Evolutionary conservation across 2,329 filamentous ascomycete genomes (phyloP).

Genomic region (Didymella glomerata): DNA sequence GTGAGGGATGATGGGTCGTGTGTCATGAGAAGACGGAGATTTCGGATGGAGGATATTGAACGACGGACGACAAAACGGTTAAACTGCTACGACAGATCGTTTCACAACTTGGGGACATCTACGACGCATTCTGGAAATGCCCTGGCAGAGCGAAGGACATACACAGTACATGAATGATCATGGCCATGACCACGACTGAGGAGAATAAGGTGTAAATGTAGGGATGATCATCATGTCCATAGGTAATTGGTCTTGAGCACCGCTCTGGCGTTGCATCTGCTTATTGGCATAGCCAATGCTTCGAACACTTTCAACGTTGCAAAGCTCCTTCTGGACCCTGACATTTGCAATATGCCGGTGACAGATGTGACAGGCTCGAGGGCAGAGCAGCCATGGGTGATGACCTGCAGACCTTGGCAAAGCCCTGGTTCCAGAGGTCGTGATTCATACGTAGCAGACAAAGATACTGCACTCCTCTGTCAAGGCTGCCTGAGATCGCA

Average conservation of each 20-base stretch:
- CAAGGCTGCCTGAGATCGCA: background rate
- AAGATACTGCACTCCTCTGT: background rate
- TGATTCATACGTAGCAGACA: too few species aligned
- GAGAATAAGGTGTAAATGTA: slow-evolving; percentile 1
- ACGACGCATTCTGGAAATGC: slow-evolving; percentile 4
- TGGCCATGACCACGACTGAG: background rate
- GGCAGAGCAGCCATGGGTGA: background rate
- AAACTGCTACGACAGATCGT: background rate
- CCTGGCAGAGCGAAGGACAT: background rate
- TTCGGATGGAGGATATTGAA: background rate
- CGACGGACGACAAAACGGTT: background rate
- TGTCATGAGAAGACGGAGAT: background rate
- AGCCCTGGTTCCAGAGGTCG: too few species aligned
- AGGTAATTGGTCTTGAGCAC: background rate
- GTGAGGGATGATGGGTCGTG: background rate
- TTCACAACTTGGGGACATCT: background rate
- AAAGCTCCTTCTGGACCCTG: background rate
- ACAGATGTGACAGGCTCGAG: background rate
- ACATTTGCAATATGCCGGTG: background rate
- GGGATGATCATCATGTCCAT: background rate
- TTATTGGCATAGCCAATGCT: background rate
- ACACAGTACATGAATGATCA: background rate
- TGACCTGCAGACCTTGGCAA: background rate
- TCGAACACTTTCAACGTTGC: background rate
- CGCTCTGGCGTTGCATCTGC: background rate